Conservation (phyloP, 176 grass and related monocot genomes). For the Zea luxurians region DNA sequence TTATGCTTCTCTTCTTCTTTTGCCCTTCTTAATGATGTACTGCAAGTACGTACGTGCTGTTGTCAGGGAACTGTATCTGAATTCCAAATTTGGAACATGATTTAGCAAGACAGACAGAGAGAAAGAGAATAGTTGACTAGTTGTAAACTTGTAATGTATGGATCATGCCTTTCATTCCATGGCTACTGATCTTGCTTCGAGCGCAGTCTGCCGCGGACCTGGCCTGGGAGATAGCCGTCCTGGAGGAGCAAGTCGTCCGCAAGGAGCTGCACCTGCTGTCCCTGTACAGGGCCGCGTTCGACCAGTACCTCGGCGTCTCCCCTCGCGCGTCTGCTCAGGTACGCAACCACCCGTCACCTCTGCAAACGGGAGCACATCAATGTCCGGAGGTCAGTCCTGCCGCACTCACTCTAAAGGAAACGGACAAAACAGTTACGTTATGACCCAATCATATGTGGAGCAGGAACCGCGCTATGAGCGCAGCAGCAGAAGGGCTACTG, state of each 20-base stretch:
- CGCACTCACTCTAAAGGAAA: not conserved
- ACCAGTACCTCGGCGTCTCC: constrained; percentile 53
- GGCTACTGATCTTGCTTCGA: not conserved
- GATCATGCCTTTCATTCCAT: too few relatives aligned
- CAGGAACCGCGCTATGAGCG: constrained; percentile 29
- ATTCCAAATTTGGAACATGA: constrained; percentile 29
- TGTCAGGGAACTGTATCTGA: constrained; percentile 17
- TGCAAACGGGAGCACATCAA: constrained; percentile 35
- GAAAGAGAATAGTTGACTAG: not conserved
- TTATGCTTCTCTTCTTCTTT: constrained; percentile 16
- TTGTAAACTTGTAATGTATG: too few relatives aligned
- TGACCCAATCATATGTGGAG: constrained; percentile 38
- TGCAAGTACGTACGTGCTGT: not conserved
- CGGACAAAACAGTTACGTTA: constrained; percentile 6
- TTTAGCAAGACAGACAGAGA: not conserved
- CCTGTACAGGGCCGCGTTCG: constrained; percentile 76
- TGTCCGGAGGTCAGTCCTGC: constrained; percentile 17
- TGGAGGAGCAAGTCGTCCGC: constrained; percentile 79
- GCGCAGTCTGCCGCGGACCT: constrained; percentile 62
- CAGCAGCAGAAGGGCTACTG: constrained; percentile 25
- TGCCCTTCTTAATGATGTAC: not conserved
- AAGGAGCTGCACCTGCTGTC: constrained; percentile 81
- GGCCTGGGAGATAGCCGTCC: constrained; percentile 70
- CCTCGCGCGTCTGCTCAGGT: constrained; percentile 46
- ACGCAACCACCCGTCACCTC: constrained; percentile 24